Base-by-base conservation (phyloP, 768 basidiomycete species). In the Hebeloma cylindrosporum region DNA sequence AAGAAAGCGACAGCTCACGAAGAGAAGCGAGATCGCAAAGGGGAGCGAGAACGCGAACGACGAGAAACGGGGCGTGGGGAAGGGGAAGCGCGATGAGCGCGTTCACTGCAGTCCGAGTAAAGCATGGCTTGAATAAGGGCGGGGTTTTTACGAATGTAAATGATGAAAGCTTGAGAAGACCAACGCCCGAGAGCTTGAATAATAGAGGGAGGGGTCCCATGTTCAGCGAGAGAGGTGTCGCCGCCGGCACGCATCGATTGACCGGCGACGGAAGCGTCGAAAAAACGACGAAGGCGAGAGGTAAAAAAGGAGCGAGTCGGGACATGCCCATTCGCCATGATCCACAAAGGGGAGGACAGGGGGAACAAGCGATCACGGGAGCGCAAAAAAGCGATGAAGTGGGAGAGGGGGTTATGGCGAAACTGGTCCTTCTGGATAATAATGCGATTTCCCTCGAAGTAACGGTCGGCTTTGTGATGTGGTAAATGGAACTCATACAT, bases 111-210 rank as follows among this genome's bases (percentile, higher is more conserved):
- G n/a, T n/a, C n/a, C n/a, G n/a, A n/a, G n/a, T n/a, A n/a, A n/a
- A n/a, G n/a, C n/a, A n/a, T n/a, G n/a, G 34, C 32, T 62, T 54
- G 61, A 0, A 71, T 42, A 2, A 73, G 18, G 1, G 57, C 58
- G 16, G 70, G 70, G 38, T 72, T 51, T 40, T 71, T 64, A 2
- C 70, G 59, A n/a, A 75, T 67, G 51, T 75, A 74, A 20, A 60
- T 53, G 22, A 59, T 51, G 45, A 60, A 74, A 0, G 67, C 48
- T 1, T 61, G 53, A 0, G 69, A 71, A 0, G 67, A 45, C 73
- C 74, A 75, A 0, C 70, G 56, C 0, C 73, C 70, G 0, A 58
- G 45, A 0, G 61, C 65, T 41, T 70, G 71, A 31, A 75, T 74
- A 17, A 54, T 25, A 25, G 55, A 37, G 1, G 61, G 57, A 0